These are phyloP conservation scores for Aspergillus haitiensis DNA, from an alignment of 495 filamentous ascomycete genomes.

Conservation along the genomic window DNA sequence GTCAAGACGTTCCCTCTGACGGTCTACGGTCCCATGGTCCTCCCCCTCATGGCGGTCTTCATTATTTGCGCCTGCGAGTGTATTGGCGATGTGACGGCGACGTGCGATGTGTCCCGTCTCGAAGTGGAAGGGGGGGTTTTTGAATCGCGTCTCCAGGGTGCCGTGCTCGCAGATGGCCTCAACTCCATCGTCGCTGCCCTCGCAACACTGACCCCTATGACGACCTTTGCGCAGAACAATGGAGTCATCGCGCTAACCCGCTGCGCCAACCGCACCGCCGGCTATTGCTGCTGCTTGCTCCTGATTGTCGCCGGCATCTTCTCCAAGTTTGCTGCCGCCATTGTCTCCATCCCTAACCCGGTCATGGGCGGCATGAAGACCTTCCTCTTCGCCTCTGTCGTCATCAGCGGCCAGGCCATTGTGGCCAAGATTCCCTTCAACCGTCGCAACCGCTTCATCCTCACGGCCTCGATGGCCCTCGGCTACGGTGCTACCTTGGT, in stretches of 20 bases:
- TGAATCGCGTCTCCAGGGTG: slow-evolving; percentile 88
- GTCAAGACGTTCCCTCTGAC: slow-evolving; percentile 79
- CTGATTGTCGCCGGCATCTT: slow-evolving; percentile 86
- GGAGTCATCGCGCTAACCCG: slow-evolving; percentile 87
- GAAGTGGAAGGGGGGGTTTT: slow-evolving; percentile 77
- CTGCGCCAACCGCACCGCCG: slow-evolving; percentile 85
- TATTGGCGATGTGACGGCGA: slow-evolving; percentile 66
- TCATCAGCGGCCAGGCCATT: slow-evolving; percentile 82
- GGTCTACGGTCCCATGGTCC: slow-evolving; percentile 79
- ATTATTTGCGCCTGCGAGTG: slow-evolving; percentile 87
- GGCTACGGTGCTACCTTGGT: slow-evolving; percentile 83
- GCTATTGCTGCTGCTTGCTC: slow-evolving; percentile 75
- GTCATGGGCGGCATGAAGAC: slow-evolving; percentile 93
- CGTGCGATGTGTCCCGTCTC: slow-evolving; percentile 76
- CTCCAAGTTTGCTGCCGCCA: slow-evolving; percentile 83
- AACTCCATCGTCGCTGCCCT: slow-evolving; percentile 79
- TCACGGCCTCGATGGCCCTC: slow-evolving; percentile 73
- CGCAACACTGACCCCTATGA: slow-evolving; percentile 82
- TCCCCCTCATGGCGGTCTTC: slow-evolving; percentile 83
- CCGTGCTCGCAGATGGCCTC: slow-evolving; percentile 70
- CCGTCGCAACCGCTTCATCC: slow-evolving; percentile 82
- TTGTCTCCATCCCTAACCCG: slow-evolving; percentile 76
- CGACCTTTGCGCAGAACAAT: slow-evolving; percentile 85
- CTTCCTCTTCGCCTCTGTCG: slow-evolving; percentile 82
- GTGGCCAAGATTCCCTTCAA: slow-evolving; percentile 76